Evolutionary conservation across 163 green algal genomes (phyloP), one percentile per base, ranked within the genome.

Genomic region (Picocystis sp.): DNA sequence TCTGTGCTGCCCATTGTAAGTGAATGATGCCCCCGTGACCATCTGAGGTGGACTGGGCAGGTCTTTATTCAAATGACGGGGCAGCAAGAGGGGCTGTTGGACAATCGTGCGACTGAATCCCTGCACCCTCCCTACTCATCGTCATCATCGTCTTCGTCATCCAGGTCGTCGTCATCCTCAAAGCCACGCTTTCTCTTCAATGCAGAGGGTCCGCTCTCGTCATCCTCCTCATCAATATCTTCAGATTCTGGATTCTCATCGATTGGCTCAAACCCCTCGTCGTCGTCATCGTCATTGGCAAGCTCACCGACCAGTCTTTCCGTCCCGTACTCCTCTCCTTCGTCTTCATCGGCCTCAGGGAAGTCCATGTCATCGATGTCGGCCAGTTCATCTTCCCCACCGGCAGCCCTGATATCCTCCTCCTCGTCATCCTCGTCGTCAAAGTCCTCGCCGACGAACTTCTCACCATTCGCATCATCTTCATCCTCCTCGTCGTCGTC

Each of bases 241-340:
- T 63, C 23, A 8, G 29, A 38, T 8, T 38, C 29, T 38, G 29
- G 29, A 8, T 38, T 38, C 29, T 38, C 14, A 19, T 45, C 15
- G 19, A 47, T 3, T 14, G 23, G 21, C 43, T 60, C 53, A 22
- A 22, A 22, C 19, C 14, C 44, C 24, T 24, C 49, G 21, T 63
- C 33, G 3, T n/a, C 53, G 21, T 60, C 44, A 17, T 58, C 53
- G 5, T 60, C 42, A 3, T 60, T 24, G 3, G 15, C 53, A 63
- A 25, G 17, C 21, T 35, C 47, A 51, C 13, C 53, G 5, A 42
- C 29, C 29, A 38, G 8, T 38, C 29, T 38, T 38, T 38, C 29
- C 5, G 29, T 38, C 66, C 58, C 57, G 42, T 64, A 55, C n/a
- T 64, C 58, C 22, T 70, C 56, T 25, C 65, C 57, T 22, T 65